Percentiles rank a stretch among this genome's conserved stretches.
phyloP scores from a whole-genome alignment of 305 asterid species.

The Rubia peregrina region DNA sequence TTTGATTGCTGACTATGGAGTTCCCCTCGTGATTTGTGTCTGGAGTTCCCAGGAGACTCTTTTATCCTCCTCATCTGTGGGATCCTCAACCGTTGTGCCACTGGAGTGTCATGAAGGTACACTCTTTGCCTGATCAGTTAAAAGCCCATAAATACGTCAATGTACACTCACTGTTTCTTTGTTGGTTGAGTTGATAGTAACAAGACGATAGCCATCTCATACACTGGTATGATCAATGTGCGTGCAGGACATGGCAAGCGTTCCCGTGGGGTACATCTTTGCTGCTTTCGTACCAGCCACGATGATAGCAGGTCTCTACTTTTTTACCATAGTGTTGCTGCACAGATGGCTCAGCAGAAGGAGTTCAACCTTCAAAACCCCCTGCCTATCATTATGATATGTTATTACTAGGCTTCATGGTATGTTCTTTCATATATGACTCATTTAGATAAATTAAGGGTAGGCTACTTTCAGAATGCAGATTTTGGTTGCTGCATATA shows the following conservation, averaged over 20 bases:
- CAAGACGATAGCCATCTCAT: not conserved
- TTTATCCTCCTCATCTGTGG: conserved; percentile 78
- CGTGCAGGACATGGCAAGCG: conserved; percentile 76
- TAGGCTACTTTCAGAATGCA: not conserved
- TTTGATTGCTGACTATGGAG: conserved; percentile 82
- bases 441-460: not conserved
- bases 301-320: conserved; percentile 87
- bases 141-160: not conserved
- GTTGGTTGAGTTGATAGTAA: not conserved
- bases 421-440: conserved; percentile 20
- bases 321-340: conserved; percentile 87
- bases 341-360: conserved; percentile 83
- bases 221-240: conserved; percentile 16
- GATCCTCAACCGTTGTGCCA: conserved; percentile 59
- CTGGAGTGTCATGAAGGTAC: conserved; percentile 78
- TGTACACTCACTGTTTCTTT: not conserved
- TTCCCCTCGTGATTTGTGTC: conserved; percentile 61
- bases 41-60: conserved; percentile 81
- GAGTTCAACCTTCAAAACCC: conserved; percentile 90
- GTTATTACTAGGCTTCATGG: conserved; percentile 75
- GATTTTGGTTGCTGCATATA: conserved; percentile 1
- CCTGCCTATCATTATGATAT: conserved; percentile 81
- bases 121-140: not conserved
- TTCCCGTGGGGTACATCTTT: conserved; percentile 53
- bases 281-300: conserved; percentile 82